Evolutionary conservation across 176 grass and related monocot species (phyloP).

Genomic region (Bolboschoenus planiculmis): DNA sequence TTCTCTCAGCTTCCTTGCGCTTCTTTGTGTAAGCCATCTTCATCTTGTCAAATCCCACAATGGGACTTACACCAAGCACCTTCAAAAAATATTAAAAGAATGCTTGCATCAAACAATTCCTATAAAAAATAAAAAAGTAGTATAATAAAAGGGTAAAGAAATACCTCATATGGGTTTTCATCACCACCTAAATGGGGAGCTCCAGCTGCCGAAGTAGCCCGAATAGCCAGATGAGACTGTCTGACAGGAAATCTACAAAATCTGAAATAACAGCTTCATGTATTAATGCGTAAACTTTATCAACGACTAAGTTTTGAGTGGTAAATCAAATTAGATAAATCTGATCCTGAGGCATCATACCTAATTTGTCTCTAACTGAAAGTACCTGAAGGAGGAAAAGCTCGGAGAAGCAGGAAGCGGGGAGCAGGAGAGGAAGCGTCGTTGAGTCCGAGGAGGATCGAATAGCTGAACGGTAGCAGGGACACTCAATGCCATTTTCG

Average conservation of each 20-base stretch:
- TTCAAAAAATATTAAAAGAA: constrained; percentile 17
- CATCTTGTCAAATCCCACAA: constrained; percentile 74
- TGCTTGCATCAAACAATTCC: background rate
- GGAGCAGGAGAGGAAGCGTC: constrained; percentile 1
- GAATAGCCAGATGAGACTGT: constrained; percentile 20
- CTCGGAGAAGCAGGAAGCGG: constrained; percentile 1
- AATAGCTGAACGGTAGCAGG: background rate
- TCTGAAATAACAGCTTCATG: constrained; percentile 6
- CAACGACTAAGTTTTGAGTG: background rate
- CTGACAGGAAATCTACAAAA: constrained; percentile 27
- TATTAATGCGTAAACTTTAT: background rate
- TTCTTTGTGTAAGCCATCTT: constrained; percentile 80
- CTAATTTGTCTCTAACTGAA: background rate
- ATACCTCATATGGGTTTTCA: constrained; percentile 81
- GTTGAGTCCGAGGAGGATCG: background rate
- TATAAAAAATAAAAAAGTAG: background rate
- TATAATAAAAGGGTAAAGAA: background rate
- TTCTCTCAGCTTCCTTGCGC: constrained; percentile 77
- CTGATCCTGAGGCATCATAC: background rate
- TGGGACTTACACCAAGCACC: constrained; percentile 76
- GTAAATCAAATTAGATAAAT: background rate
- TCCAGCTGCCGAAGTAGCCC: constrained; percentile 47
- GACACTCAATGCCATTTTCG: constrained; percentile 15
- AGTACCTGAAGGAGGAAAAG: constrained; percentile 24
- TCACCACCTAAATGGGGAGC: constrained; percentile 45